Evolutionary conservation across 2,329 filamentous ascomycete species (phyloP), one percentile per base, ranked within the genome.

Genomic region (Xylariales sp.): DNA sequence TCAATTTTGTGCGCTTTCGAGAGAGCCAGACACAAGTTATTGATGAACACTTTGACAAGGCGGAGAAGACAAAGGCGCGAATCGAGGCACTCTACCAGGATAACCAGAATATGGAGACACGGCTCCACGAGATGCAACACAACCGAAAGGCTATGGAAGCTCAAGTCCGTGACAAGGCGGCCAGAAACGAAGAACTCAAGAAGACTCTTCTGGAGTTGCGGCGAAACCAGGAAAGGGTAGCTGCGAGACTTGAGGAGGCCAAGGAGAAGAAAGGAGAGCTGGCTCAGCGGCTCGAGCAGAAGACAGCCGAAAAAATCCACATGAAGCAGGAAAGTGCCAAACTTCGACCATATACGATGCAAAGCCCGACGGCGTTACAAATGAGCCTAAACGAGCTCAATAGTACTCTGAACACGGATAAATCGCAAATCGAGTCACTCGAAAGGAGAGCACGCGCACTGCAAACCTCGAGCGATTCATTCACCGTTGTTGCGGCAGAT

Each of bases 1-100:
- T 98, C 70, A 98, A 98, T 66, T 98, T 98, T 63, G 90, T 97
- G 50, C 83, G 93, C 37, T 98, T 97, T 66, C 85, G 93, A 52
- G 90, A 96, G 66, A 89, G 85, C 45, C 91, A 97, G 62, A 94
- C 89, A 1, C 70, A 72, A 27, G 81, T 93, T 20, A 95, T 97
- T 47, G 90, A 96, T 59, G 81, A 94, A 59, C 86, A 97, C 64
- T 93, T 93, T 68, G 93, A 95, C 69, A 90, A 88, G 53, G 79
- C 86, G 11, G 88, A 96, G 63, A 79, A 78, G 42, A 90, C 86
- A 2, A 96, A 95, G 65, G 72, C 83, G 37, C 81, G 85, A 44
- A 96, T 97, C 54, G 91, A 97, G 63, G 76, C 83, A 15, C 70
- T 97, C 8, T 90, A 90, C 56, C 71, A 74, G 11, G 85, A 91